Base-by-base conservation (phyloP, 805 yeast species). In the Metschnikowia noctiluminum region DNA sequence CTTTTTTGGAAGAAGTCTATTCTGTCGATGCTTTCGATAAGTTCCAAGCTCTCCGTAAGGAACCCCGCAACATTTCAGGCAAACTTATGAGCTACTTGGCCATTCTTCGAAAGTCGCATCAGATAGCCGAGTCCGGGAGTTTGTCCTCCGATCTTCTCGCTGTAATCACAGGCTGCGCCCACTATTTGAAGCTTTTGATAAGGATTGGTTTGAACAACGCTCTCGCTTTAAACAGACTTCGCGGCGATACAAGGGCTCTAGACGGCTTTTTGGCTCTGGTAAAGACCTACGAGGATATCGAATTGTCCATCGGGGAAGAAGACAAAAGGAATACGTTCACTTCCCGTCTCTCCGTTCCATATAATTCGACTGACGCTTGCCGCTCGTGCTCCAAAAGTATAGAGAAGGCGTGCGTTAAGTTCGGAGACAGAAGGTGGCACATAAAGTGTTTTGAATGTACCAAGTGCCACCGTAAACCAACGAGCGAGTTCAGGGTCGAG, bases 31-130 rank as follows among this genome's bases (percentile, higher is more conserved):
- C 60, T 1, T 57, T 57, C 28, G 58, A 53, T 35, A 48, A 52
- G 38, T 74, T 63, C 54, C 77, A 59, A 57, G 66, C 60, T 6
- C 61, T 80, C 35, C 67, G 69, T 28, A 79, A 71, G 47, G 89
- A 88, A 65, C 97, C 99, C 11, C 78, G 96, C 61, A 87, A 87
- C 44, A 76, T 94, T 43, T 87, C 96, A 8, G 90, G 96, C 7
- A 91, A 90, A 63, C 76, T 94, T 7, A 91, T 94, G 85, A 82
- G 89, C 42, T 92, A 89, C 68, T 76, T 94, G 62, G 90, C 96
- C 0, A 76, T 89, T 32, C 69, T 94, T 38, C 76, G 97, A 52
- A 89, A 88, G 59, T 73, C 81, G 0, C 54, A 65, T 56, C 66
- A 66, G 40, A 60, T 68, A 2, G 61, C 67, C 2, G 58, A 64